These are phyloP conservation scores for Suillus subluteus DNA, from an alignment of 768 basidiomycete species.

Conservation along the genomic window DNA sequence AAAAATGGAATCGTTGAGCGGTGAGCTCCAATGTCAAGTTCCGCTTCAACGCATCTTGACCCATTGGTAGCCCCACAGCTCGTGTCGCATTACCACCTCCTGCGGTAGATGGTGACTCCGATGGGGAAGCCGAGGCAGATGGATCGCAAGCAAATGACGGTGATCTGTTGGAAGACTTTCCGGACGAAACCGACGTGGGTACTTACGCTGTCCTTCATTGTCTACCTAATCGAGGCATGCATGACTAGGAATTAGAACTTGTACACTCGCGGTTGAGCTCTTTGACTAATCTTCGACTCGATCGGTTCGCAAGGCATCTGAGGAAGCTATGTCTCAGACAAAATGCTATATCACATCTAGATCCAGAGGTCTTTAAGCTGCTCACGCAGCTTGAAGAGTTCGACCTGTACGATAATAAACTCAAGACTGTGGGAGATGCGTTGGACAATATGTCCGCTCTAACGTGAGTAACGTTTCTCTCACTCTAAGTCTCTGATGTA, in stretches of 20 bases:
- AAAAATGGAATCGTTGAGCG: slow-evolving; percentile 30
- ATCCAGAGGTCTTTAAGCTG: slow-evolving; percentile 69
- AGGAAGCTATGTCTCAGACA: slow-evolving; percentile 84
- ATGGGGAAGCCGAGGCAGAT: slow-evolving; percentile 48
- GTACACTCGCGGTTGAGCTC: slow-evolving; percentile 78
- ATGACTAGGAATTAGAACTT: slow-evolving; percentile 79
- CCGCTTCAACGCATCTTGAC: slow-evolving; percentile 12
- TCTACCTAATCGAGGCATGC: neutral
- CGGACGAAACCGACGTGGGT: slow-evolving; percentile 83
- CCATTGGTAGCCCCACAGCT: slow-evolving; percentile 34
- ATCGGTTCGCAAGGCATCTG: slow-evolving; percentile 71
- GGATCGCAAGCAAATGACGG: slow-evolving; percentile 46
- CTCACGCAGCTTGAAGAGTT: slow-evolving; percentile 81
- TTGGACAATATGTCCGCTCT: slow-evolving; percentile 60
- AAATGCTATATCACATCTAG: slow-evolving; percentile 75
- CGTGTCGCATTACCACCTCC: slow-evolving; percentile 51
- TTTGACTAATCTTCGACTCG: slow-evolving; percentile 65
- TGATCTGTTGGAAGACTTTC: slow-evolving; percentile 76
- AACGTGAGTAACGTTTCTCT: slow-evolving; percentile 45
- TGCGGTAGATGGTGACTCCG: slow-evolving; percentile 23
- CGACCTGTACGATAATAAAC: slow-evolving; percentile 95
- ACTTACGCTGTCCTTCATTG: slow-evolving; percentile 7
- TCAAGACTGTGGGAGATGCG: slow-evolving; percentile 74
- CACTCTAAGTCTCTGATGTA: slow-evolving; percentile 5
- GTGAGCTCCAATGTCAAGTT: slow-evolving; percentile 16